Evolutionary conservation across 208 protist species (phyloP), one percentile per base, ranked within the genome.

Genomic region (Crithidia bombi): DNA sequence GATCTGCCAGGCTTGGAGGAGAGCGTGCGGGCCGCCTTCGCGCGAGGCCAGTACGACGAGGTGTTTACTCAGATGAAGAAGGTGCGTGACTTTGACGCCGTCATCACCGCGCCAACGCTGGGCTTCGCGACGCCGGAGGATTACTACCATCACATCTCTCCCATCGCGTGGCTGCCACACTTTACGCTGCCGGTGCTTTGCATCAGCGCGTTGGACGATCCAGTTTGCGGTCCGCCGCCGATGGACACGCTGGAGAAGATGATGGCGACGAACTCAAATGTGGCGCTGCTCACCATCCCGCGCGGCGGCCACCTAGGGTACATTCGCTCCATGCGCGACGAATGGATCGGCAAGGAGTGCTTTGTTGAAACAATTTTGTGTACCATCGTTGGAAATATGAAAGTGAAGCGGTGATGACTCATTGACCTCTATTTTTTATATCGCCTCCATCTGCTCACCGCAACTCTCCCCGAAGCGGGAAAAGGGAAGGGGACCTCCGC

Each of bases 261-360:
- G 39, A 77, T 81, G 57, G 51, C 6, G n/a, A 21, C n/a, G 6
- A 90, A 89, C 41, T 46, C 62, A 12, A 63, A 75, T 43, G 46
- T 90, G 17, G 81, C 74, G 12, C 79, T 85, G 43, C 39, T 90
- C 23, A 41, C 76, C 39, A 65, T 86, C 5, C 89, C 85, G 2
- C 63, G 69, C 41, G 89, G 89, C 17, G 84, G 85, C 12, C 85
- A 93, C 41, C 57, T 93, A 23, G 84, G 84, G n/a, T 90, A 81
- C 73, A 69, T 85, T 44, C 61, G 74, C 35, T 66, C 58, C 5
- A 52, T 82, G 0, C 39, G 51, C 15, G 70, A 77, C 1, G 83
- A 89, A 67, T 89, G 80, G 82, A 49, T 52, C 25, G 74, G 66
- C 25, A 57, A 52, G n/a, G 80, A 85, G 30, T 85, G 56, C 11